Evolutionary conservation across 345 rosid genomes (phyloP).

Genomic region (Brassica nigra): DNA sequence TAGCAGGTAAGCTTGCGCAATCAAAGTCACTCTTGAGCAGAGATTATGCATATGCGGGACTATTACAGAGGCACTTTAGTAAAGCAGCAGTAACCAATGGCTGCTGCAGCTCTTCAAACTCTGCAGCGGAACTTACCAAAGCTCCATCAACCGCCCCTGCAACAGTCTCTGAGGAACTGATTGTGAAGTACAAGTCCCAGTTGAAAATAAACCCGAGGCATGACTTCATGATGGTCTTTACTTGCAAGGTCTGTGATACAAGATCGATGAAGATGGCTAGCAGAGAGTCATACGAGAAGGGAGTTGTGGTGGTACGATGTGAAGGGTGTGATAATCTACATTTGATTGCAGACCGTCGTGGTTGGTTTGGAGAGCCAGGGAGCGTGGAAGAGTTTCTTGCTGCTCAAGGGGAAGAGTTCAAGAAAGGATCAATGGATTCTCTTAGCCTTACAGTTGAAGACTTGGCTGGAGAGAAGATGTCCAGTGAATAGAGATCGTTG

Average conservation of each 20-base stretch:
- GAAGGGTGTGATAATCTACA: slow-evolving; percentile 83
- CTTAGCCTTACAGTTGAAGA: slow-evolving; percentile 80
- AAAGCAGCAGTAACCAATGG: slow-evolving; percentile 28
- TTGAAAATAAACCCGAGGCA: slow-evolving; percentile 73
- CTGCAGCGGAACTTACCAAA: slow-evolving; percentile 23
- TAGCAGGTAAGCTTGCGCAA: slow-evolving; percentile 39
- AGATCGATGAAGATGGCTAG: slow-evolving; percentile 75
- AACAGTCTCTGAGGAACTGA: slow-evolving; percentile 29
- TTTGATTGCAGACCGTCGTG: slow-evolving; percentile 79
- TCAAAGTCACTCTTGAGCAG: slow-evolving; percentile 48
- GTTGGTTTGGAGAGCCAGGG: slow-evolving; percentile 91
- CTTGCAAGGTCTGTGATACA: slow-evolving; percentile 88
- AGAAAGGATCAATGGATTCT: slow-evolving; percentile 70
- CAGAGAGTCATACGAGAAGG: slow-evolving; percentile 78
- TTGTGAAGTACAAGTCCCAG: slow-evolving; percentile 51
- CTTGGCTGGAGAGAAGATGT: slow-evolving; percentile 64
- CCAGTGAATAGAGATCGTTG: slow-evolving; percentile 33
- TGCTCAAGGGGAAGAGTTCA: slow-evolving; percentile 85
- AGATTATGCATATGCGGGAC: slow-evolving; percentile 36
- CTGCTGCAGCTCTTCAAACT: slow-evolving; percentile 21
- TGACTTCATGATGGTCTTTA: slow-evolving; percentile 82
- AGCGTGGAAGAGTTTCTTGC: slow-evolving; percentile 80
- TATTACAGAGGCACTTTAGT: slow-evolving; percentile 47
- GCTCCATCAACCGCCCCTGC: slow-evolving; percentile 12
- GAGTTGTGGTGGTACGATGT: slow-evolving; percentile 87